Base-by-base conservation (phyloP, 2,329 filamentous ascomycete species). In the Bipolaris zeicola region DNA sequence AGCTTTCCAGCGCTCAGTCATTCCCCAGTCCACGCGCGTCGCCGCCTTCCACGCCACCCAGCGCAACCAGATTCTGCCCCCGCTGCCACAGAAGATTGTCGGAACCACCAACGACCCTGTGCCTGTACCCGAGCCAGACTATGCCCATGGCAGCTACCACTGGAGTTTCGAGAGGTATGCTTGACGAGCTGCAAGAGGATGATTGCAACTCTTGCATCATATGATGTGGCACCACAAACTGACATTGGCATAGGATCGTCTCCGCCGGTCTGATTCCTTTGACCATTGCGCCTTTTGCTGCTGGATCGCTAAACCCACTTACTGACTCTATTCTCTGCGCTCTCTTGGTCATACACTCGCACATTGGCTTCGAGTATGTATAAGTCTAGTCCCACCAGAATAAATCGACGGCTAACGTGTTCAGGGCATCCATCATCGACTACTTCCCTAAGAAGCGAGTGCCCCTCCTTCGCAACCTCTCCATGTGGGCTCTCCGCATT, bases 141-240 rank as follows among this genome's bases (percentile, higher is more conserved):
- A 94, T 39, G 82, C 87, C 53, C 91, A 99, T 81, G 95, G 95
- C 69, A 96, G 90, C 78, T 99, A 98, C 83, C 95, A 99, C 85
- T 99, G 95, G 95, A 91, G 90, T 58, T 96, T 96, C 73, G 95
- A 99, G 84, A 83, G 87, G 84, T 86, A 74, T 55, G 63, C 13
- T 8, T 44, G n/a, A 16, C 8, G n/a, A 28, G 5, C 13, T 39
- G 38, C 34, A 43, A 41, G 49, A 45, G 16, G 34, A 14, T 7
- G 18, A 44, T 11, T 14, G 31, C 28, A 14, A 18, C 20, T 24
- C 13, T 47, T 44, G 41, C 24, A 18, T 31, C 26, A 13, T 31
- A 5, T 31, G 11, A 13, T 16, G n/a, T 18, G 16, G n/a, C 5
- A 31, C 13, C 16, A 44, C 10, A 34, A 16, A 26, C 45, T 48